phyloP scores from a whole-genome alignment of 768 basidiomycete species.

The Tricholoma terreum region DNA sequence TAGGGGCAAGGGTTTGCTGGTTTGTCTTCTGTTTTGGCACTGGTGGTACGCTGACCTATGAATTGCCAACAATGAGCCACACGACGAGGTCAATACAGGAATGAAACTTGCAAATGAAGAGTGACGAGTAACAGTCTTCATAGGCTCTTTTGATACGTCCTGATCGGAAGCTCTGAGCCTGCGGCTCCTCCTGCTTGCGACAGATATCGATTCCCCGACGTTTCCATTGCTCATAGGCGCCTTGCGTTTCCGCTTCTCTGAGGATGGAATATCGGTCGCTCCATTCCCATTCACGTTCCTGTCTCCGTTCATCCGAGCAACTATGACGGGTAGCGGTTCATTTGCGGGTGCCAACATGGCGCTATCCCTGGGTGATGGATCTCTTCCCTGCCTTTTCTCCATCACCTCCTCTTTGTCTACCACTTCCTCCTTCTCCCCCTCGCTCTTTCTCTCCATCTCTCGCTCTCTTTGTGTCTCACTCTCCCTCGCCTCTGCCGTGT shows the following conservation, averaged over 20 bases:
- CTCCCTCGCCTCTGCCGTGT: neutral
- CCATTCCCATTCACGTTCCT: neutral
- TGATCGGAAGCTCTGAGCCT: constrained; percentile 11
- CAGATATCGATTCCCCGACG: constrained; percentile 10
- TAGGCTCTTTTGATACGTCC: constrained; percentile 4
- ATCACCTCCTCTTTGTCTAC: neutral
- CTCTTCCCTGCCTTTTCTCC: neutral
- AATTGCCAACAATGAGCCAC: neutral
- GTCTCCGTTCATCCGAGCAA: neutral
- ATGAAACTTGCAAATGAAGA: neutral
- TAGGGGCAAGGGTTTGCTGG: constrained; percentile 12
- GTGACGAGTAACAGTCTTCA: constrained; percentile 2
- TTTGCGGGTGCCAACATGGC: neutral
- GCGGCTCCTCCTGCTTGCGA: constrained; percentile 13
- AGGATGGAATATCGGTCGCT: neutral
- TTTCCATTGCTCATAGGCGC: neutral
- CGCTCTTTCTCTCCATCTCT: neutral
- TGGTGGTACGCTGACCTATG: neutral
- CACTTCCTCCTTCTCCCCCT: neutral
- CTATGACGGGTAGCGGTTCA: neutral
- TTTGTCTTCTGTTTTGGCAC: neutral
- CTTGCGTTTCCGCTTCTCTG: constrained; percentile 12
- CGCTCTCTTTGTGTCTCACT: neutral
- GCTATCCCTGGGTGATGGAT: neutral
- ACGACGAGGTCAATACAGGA: neutral